These are phyloP conservation scores for Chrysanthemum lavandulifolium DNA, from an alignment of 129 eudicot species.

Conservation along the genomic window DNA sequence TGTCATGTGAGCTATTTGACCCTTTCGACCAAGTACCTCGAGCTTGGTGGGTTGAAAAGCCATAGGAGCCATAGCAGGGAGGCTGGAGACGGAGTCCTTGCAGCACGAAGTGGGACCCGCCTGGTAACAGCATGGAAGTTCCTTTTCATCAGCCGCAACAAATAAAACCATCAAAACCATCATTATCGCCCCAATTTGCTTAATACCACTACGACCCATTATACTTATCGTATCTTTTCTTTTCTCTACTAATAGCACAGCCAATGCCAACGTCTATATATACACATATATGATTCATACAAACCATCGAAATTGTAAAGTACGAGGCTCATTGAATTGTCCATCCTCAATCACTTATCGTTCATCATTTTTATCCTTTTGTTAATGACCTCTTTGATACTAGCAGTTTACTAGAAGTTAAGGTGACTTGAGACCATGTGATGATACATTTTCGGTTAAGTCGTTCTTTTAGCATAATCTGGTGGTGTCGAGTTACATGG, in stretches of 20 bases:
- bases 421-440: too few relatives aligned
- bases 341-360: too few relatives aligned
- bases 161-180: not conserved
- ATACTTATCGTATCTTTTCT: not conserved
- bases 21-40: slow-evolving; percentile 23
- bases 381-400: too few relatives aligned
- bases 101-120: not conserved
- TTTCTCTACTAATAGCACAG: not conserved
- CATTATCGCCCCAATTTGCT: not conserved
- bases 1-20: not conserved
- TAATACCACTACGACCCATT: not conserved
- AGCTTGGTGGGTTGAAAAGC: not conserved
- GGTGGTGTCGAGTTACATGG: too few relatives aligned
- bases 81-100: not conserved
- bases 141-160: not conserved
- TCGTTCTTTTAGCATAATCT: too few relatives aligned
- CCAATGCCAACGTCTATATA: not conserved
- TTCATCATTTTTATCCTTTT: too few relatives aligned
- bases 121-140: not conserved
- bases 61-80: slow-evolving; percentile 4
- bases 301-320: not conserved
- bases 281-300: not conserved
- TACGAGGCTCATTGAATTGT: too few relatives aligned
- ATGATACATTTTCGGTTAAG: too few relatives aligned
- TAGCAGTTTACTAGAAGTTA: too few relatives aligned